Conservation (phyloP, 2,329 filamentous ascomycete species). For the Escovopsis weberi region DNA sequence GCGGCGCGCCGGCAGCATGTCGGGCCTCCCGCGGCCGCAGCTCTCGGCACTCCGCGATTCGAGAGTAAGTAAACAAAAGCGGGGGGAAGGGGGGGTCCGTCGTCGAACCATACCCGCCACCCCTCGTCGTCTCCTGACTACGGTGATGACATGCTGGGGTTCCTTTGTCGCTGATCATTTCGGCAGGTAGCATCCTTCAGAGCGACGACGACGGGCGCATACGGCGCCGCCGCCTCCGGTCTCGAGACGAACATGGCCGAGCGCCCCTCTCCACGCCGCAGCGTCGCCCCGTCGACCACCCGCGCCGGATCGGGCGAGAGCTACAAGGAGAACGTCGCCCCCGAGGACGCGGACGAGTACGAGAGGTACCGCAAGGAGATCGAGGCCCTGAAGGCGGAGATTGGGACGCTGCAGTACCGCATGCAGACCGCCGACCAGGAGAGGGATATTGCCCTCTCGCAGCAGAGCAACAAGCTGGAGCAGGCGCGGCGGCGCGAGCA, state of each 20-base stretch:
- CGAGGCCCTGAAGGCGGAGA: constrained; percentile 77
- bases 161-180: not conserved
- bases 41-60: constrained; percentile 22
- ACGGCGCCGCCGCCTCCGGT: constrained; percentile 42
- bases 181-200: constrained; percentile 31
- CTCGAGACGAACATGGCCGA: constrained; percentile 23
- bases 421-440: constrained; percentile 80
- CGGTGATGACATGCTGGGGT: too few species aligned
- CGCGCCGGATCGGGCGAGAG: constrained; percentile 40
- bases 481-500: constrained; percentile 71
- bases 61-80: constrained; percentile 20
- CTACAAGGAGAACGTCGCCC: constrained; percentile 45
- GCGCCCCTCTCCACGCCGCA: constrained; percentile 27
- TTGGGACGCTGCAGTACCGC: constrained; percentile 79
- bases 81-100: not conserved
- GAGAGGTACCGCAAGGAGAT: constrained; percentile 41
- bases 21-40: constrained; percentile 22
- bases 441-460: constrained; percentile 61
- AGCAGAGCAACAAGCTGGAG: constrained; percentile 71
- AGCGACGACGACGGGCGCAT: constrained; percentile 38
- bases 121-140: too few species aligned
- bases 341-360: constrained; percentile 43
- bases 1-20: constrained; percentile 21
- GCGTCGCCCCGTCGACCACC: constrained; percentile 24
- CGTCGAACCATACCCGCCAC: not conserved